Conservation (phyloP, 2,329 filamentous ascomycete species). For the Ophiosphaerella narmari region DNA sequence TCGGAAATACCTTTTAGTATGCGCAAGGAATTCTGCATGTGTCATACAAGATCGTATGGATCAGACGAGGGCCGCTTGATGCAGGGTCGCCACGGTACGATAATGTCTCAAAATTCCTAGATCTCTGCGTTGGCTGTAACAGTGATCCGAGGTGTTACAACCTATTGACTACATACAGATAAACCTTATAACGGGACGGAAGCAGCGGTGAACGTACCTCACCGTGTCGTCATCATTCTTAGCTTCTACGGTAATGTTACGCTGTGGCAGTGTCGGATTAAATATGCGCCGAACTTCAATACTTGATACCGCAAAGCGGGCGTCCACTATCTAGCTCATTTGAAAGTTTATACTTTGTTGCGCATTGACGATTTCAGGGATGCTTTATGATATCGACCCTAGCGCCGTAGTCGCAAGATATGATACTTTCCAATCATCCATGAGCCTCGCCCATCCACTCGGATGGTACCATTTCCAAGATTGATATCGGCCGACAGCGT, state of each 20-base stretch:
- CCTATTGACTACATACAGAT: not conserved
- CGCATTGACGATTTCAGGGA: too few relatives aligned
- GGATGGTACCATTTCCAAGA: too few relatives aligned
- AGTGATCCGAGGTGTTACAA: constrained; percentile 13
- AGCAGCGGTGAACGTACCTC: constrained; percentile 15
- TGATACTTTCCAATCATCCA: too few relatives aligned
- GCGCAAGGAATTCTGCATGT: constrained; percentile 1
- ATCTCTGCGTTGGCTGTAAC: constrained; percentile 7
- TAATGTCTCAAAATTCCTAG: constrained; percentile 7
- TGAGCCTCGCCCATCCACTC: too few relatives aligned
- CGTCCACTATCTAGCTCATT: not conserved
- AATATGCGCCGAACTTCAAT: not conserved
- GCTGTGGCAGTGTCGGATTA: not conserved
- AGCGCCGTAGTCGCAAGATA: too few relatives aligned
- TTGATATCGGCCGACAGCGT: too few relatives aligned
- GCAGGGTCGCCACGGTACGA: constrained; percentile 28
- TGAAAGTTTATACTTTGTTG: too few relatives aligned
- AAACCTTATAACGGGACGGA: constrained; percentile 5
- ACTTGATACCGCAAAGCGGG: not conserved
- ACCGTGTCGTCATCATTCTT: constrained; percentile 13
- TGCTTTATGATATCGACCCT: too few relatives aligned
- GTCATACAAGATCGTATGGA: constrained; percentile 27
- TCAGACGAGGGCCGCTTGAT: constrained; percentile 8
- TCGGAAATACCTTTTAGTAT: constrained; percentile 7
- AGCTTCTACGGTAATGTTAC: constrained; percentile 13